Conservation (phyloP, 208 protist species). For the Leishmania arabica region DNA sequence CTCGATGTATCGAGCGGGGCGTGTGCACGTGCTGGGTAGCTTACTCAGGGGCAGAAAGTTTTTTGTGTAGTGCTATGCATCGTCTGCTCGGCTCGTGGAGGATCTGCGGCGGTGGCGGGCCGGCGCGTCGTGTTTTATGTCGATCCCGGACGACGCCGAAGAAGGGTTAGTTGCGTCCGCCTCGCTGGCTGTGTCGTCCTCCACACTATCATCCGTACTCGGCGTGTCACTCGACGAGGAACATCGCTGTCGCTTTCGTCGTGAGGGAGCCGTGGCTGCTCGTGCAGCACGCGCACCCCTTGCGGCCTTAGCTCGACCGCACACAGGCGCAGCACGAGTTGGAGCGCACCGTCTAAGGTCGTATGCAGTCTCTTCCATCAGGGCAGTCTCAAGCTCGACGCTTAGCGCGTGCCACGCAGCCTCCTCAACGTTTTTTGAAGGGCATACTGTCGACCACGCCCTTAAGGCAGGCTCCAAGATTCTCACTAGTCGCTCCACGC, state of each 20-base stretch:
- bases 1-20: background rate
- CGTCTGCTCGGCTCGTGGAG: background rate
- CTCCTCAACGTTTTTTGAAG: background rate
- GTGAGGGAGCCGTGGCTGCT: background rate
- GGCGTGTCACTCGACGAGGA: background rate
- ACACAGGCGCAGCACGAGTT: background rate
- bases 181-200: background rate
- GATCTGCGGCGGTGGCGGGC: no score
- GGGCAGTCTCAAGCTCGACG: conserved; percentile 13
- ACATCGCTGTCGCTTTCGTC: conserved; percentile 13
- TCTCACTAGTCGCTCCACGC: conserved; percentile 6
- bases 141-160: background rate
- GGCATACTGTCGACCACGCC: background rate
- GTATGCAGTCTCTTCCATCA: conserved; percentile 16
- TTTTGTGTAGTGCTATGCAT: background rate
- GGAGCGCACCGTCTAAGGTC: background rate
- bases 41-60: background rate
- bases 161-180: background rate
- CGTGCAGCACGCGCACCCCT: background rate
- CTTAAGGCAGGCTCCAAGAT: conserved; percentile 8
- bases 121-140: background rate
- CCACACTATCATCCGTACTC: background rate
- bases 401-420: conserved; percentile 6
- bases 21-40: background rate
- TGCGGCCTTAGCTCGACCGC: background rate